Conservation (phyloP, 371 early-diverging fungal genomes). For the Conidiobolus coronatus region DNA sequence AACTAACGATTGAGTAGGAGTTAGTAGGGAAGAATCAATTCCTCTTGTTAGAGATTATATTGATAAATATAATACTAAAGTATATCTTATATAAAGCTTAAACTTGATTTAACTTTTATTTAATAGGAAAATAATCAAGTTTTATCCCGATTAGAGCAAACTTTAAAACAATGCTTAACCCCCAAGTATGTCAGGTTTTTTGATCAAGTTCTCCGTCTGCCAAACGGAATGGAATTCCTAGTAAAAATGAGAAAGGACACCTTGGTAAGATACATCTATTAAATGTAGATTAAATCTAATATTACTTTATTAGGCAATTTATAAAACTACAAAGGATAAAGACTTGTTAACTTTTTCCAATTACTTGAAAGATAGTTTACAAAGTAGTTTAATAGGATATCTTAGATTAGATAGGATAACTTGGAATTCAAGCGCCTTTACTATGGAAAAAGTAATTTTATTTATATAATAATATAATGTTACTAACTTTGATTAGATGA, state of each 20-base stretch:
- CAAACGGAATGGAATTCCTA: conserved; percentile 49
- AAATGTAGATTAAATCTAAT: too few relatives aligned
- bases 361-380: conserved; percentile 27
- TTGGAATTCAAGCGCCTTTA: conserved; percentile 47
- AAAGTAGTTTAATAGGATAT: conserved; percentile 36
- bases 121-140: too few relatives aligned
- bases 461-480: not conserved
- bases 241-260: conserved; percentile 46
- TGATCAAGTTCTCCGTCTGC: conserved; percentile 38
- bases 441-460: conserved; percentile 43
- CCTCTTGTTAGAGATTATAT: too few relatives aligned
- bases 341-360: conserved; percentile 25
- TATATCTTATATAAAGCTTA: too few relatives aligned
- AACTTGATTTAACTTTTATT: too few relatives aligned
- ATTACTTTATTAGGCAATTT: not conserved
- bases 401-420: conserved; percentile 48
- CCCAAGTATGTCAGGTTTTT: conserved; percentile 42
- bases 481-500: conserved; percentile 17
- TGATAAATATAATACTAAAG: too few relatives aligned
- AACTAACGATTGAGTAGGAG: too few relatives aligned
- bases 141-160: conserved; percentile 12
- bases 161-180: conserved; percentile 27
- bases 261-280: conserved; percentile 17
- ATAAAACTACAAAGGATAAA: conserved; percentile 4
- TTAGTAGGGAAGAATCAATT: too few relatives aligned